Base-by-base conservation (phyloP, 2,329 filamentous ascomycete species). In the Neofusicoccum laricinum region DNA sequence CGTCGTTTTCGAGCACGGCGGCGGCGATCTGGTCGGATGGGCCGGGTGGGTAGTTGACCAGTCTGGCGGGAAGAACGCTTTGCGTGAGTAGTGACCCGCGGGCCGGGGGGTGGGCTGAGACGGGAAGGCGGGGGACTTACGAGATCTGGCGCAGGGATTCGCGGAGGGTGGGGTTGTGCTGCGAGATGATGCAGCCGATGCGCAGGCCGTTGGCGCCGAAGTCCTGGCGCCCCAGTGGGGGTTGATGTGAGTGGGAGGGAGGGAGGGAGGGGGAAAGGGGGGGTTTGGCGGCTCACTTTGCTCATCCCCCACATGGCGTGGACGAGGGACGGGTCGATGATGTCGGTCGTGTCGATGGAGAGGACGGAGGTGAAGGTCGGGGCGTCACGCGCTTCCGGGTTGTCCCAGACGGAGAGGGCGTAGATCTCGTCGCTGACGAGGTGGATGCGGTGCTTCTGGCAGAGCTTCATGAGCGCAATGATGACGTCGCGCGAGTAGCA, bases 391-490 rank as follows among this genome's bases (percentile, higher is more conserved):
- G 59, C 59, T 11, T 62, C 46, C 1, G 67, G 49, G 30, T 67
- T 66, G 14, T 67, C 43, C 63, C 74, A 77, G 3, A 66, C 64
- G 2, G 74, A 75, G 2, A 76, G 67, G 1, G 75, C 76, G 61
- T 78, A 78, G 41, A 78, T 67, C 64, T 78, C 76, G 63, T 78
- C 76, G 2, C 67, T 70, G 14, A 77, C 66, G 7, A 76, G 67
- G 50, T 78, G 76, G 14, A 78, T 64, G 0, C 65, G 45, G 53
- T 75, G 48, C 38, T 68, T 71, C 2, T 71, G 36, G 67, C 74
- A 76, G 17, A 78, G 70, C 25, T 66, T 48, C 63, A 75, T 64
- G 25, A 71, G 66, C 4, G 21, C 70, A 8, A 70, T 67, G 0
- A 78, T 32, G 1, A 75, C 73, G 2, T 72, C 69, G 2, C 41